Evolutionary conservation across 495 filamentous ascomycete species (phyloP), one percentile per base, ranked within the genome.

Genomic region (Barbatosphaeria neglecta): DNA sequence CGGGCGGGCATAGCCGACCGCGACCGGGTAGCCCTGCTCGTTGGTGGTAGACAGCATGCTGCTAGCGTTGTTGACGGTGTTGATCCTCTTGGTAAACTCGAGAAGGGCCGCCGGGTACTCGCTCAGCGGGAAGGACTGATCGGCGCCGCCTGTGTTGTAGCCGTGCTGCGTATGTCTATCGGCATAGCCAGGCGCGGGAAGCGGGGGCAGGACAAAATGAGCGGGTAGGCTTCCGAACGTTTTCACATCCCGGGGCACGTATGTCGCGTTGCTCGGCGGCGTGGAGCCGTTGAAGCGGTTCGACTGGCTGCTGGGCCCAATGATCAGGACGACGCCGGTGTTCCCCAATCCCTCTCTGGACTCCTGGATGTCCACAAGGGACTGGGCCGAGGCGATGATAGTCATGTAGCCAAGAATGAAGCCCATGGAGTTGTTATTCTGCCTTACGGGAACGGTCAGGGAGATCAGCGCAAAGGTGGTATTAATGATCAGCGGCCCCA

Each of bases 371-470:
- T 70, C 55, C 18, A 79, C 63, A 11, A 92, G 60, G 2, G 77
- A 69, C 10, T 60, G 61, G 0, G 80, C 81, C 43, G 79, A 77
- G n/a, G 80, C 71, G 23, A 90, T 66, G 2, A 86, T 58, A 2
- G 85, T 90, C 67, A 88, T 74, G 62, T 79, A 93, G 3, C 84
- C 87, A 11, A 93, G 72, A 4, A 84, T 75, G 45, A 81, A 75
- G 15, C 62, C 31, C 9, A 16, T 61, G 35, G 53, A 46, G 9
- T 72, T 75, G 2, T 69, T 69, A 51, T 81, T 81, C 47, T 81
- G 77, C 45, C 86, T 70, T 23, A 93, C 76, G 0, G 86, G 84
- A 17, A 86, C 54, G 2, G 87, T 90, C 46, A 93, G 59, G 20
- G 87, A 93, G n/a, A 90, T 49, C n/a, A 93, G 56, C n/a, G 81